Evolutionary conservation across 345 rosid genomes (phyloP), one percentile per base, ranked within the genome.

Genomic region (Salix viminalis): DNA sequence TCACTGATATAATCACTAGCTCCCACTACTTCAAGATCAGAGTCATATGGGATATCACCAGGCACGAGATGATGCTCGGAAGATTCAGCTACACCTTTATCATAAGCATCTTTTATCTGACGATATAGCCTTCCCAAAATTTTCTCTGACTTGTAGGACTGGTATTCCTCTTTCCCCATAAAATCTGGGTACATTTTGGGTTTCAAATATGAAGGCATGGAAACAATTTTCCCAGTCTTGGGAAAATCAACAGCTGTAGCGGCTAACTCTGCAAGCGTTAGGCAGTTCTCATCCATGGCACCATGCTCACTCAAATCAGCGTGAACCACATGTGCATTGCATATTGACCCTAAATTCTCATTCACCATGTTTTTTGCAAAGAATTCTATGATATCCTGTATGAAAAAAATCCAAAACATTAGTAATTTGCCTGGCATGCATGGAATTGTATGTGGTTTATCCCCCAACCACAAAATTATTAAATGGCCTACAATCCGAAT

Each of bases 231-330:
- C 80, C 99, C 98, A 6, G 98, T 93, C 86, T 93, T 95, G 18
- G 98, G 97, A 78, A 90, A 90, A 84, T 95, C 98, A 76, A 95
- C 98, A 67, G 98, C 94, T 24, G 88, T 90, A 73, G 99, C 98
- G 19, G 99, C 97, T 48, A 93, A 84, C 87, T 89, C 86, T 21
- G 99, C 98, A 3, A 95, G 88, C 15, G 37, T 81, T 66, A 83
- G 32, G 82, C 98, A 93, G 4, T 88, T 90, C 75, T 90, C 88
- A 67, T 91, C 96, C 81, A 78, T 76, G 70, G 99, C 97, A 54
- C 96, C 93, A 65, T 76, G 7, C 46, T 87, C 91, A 76, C 98
- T 91, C 52, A 56, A 75, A 84, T 91, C 98, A 58, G 99, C 92
- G 79, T 85, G 98, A 82, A 91, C 99, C 32, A 91, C 98, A 72